Base-by-base conservation (phyloP, 2,329 filamentous ascomycete species). In the Ascochyta lentis region DNA sequence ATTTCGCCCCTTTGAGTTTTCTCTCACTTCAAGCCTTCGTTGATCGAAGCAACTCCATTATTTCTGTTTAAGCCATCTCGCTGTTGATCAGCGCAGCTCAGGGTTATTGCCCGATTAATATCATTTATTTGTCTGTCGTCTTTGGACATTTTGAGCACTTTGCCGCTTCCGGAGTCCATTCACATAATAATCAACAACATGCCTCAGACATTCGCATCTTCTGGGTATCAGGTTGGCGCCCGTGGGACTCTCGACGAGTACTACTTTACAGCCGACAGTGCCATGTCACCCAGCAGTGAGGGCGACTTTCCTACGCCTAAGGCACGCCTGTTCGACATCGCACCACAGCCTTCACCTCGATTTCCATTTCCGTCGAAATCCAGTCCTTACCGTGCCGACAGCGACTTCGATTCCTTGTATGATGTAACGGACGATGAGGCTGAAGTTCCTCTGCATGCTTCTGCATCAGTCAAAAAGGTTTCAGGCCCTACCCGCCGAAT, bases 331-430 rank as follows among this genome's bases (percentile, higher is more conserved):
- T 86, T 85, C 47, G 86, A 86, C 48, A 69, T 70, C 65, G 67
- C 62, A 54, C 64, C 66, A 44, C 81, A 82, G 47, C 79, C 78
- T 55, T 83, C 84, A 35, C 68, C 72, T 29, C 59, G 81, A 76
- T 82, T 81, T 66, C 81, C 78, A 80, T 82, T 81, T 66, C 81
- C 78, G 81, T 12, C 59, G 24, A 59, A 63, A 27, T 61, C 68
- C 35, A 60, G 63, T n/a, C 56, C 64, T 15, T 65, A 69, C 41
- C 89, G 88, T 63, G 86, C 86, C 65, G 83, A 83, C 60, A 90
- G 85, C 64, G 88, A 91, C 61, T 94, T 94, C 67, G 91, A 96
- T 75, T 91, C 96, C 67, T 79, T 96, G 44, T 96, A 96, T 75
- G 90, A 95, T 75, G 84, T 91, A 38, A 92, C 91, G 15, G 92